Evolutionary conservation across 768 basidiomycete species (phyloP), one percentile per base, ranked within the genome.

Genomic region (Candolleomyces efflorescens): DNA sequence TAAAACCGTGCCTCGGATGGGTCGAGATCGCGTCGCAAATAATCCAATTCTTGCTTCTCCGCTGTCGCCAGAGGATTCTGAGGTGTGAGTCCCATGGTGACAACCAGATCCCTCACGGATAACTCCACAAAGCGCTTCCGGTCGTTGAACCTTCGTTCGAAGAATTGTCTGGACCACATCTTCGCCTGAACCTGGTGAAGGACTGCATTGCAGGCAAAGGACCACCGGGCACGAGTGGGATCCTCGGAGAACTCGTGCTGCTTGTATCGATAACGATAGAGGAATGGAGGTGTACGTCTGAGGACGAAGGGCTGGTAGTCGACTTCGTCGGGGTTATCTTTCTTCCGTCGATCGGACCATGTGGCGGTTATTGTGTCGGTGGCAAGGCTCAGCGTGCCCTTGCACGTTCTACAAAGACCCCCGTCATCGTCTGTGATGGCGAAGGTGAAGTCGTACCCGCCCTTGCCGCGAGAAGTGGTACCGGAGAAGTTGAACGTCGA

Each of bases 1-100:
- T 71, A 74, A 50, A 74, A 71, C 11, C 73, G 63, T 32, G 73
- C 70, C 49, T 73, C 67, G 15, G 68, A 68, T 20, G 72, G 73
- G 52, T 71, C 67, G 37, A 74, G 58, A 24, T 68, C 63, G 36
- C 65, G 64, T 49, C 70, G 59, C 23, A 73, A 62, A 58, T 68
- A 68, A 17, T 71, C 68, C 47, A 71, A 60, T 52, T 72, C 70
- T 7, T 62, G 64, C 17, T 57, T 65, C 53, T 74, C 73, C 20
- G 58, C 60, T 22, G 53, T 51, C 17, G 60, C 66, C 37, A 73
- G 61, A 5, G 70, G 69, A 3, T 63, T 59, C 48, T 70, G 69
- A 9, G 71, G 71, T 15, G 70, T 72, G 20, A 72, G 60, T 11
- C 67, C 64, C 67, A 69, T 68, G 44, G 62, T 58, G 24, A 69